Percentiles rank a stretch among this genome's conserved stretches.
Conservation (phyloP, 2,329 filamentous ascomycete genomes). For the Beauveria bassiana region DNA sequence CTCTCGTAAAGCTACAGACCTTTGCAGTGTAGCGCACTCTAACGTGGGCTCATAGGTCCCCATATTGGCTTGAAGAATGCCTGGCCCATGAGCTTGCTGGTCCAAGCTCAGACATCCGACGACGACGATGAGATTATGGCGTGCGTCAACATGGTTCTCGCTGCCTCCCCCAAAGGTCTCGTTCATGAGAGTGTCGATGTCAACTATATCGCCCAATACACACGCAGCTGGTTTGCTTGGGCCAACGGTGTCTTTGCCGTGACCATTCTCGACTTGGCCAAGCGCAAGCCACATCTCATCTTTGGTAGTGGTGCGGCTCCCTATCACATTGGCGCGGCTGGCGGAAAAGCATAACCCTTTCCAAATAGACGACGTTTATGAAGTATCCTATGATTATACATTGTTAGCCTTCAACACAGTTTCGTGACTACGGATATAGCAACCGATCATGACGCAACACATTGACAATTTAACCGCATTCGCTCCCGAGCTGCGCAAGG, state of each 20-base stretch:
- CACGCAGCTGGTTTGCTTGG: slow-evolving; percentile 94
- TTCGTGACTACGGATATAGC: background rate
- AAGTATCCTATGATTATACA: background rate
- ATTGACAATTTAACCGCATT: too few relatives aligned
- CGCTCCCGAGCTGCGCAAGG: too few relatives aligned
- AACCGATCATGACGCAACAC: too few relatives aligned
- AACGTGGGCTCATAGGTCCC: slow-evolving; percentile 32
- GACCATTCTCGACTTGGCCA: slow-evolving; percentile 82
- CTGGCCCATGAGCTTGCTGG: slow-evolving; percentile 92
- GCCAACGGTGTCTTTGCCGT: slow-evolving; percentile 94
- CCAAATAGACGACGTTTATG: background rate
- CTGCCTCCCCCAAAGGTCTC: slow-evolving; percentile 67
- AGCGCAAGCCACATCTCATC: slow-evolving; percentile 79
- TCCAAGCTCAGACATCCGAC: slow-evolving; percentile 84
- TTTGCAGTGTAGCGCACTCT: background rate
- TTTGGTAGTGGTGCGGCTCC: slow-evolving; percentile 59
- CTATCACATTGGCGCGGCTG: slow-evolving; percentile 31
- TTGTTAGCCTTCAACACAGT: background rate
- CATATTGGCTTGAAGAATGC: slow-evolving; percentile 80
- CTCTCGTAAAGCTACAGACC: background rate
- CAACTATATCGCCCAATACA: slow-evolving; percentile 58
- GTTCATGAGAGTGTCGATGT: slow-evolving; percentile 93
- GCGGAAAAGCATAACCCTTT: background rate
- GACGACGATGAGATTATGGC: slow-evolving; percentile 73
- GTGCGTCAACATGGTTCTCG: slow-evolving; percentile 66